A percentile compares a stretch with the other conserved stretches of the same genome.
Conservation (phyloP, 2,329 filamentous ascomycete genomes). For the Penicillium verrucosum region DNA sequence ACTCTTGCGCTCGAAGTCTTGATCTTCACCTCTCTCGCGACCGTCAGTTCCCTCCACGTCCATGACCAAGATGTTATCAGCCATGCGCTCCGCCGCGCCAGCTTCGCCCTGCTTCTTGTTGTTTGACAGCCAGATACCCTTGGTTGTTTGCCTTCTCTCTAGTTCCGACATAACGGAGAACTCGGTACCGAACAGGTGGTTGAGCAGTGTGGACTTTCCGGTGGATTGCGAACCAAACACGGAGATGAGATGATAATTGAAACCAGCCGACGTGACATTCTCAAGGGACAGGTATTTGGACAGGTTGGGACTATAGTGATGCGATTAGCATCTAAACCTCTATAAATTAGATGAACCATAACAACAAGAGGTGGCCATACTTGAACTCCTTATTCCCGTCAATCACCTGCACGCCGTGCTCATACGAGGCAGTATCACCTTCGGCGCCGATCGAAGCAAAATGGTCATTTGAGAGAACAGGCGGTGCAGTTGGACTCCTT, state of each 20-base stretch:
- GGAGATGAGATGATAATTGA: constrained; percentile 99
- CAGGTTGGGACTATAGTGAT: constrained; percentile 62
- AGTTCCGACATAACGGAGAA: constrained; percentile 98
- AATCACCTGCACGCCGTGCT: constrained; percentile 94
- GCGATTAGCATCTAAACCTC: constrained; percentile 11
- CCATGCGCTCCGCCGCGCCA: constrained; percentile 60
- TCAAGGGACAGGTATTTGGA: constrained; percentile 77
- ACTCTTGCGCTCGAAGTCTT: constrained; percentile 98
- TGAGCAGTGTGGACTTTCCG: constrained; percentile 94
- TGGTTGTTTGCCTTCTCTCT: constrained; percentile 92
- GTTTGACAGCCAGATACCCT: constrained; percentile 99
- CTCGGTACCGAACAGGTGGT: constrained; percentile 89
- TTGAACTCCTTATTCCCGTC: constrained; percentile 97
- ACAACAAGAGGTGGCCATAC: constrained; percentile 51
- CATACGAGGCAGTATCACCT: constrained; percentile 54
- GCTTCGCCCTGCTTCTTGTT: constrained; percentile 65
- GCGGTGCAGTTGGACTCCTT: constrained; percentile 33
- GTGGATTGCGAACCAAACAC: constrained; percentile 99
- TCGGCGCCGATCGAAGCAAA: constrained; percentile 44
- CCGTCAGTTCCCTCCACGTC: constrained; percentile 98
- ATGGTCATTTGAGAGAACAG: constrained; percentile 46
- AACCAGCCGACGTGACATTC: constrained; percentile 80
- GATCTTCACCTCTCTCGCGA: constrained; percentile 91
- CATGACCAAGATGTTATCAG: constrained; percentile 98
- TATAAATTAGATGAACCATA: neutral